Percentiles rank a stretch among this genome's conserved stretches.
phyloP scores from a whole-genome alignment of 2,329 filamentous ascomycete species.

The Alternaria atra region DNA sequence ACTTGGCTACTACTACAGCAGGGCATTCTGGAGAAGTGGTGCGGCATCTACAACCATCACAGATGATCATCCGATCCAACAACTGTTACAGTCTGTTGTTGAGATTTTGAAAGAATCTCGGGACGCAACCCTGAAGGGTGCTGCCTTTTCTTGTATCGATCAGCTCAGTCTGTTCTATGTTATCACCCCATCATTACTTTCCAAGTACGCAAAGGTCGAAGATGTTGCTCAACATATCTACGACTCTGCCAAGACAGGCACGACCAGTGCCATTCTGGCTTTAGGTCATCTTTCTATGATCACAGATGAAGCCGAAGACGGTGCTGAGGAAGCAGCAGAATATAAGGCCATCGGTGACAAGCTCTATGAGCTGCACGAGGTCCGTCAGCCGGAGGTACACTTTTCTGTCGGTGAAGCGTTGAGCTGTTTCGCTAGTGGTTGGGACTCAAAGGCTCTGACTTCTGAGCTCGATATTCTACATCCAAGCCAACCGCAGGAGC shows the following conservation, averaged over 20 bases:
- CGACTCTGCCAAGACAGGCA: constrained; percentile 77
- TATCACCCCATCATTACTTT: constrained; percentile 55
- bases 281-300: constrained; percentile 80
- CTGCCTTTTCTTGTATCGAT: constrained; percentile 66
- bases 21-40: constrained; percentile 61
- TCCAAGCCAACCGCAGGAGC: constrained; percentile 48
- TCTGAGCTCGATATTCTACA: constrained; percentile 78
- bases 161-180: constrained; percentile 69
- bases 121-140: constrained; percentile 66
- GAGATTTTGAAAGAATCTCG: constrained; percentile 63
- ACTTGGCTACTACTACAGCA: constrained; percentile 66
- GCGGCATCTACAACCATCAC: constrained; percentile 24
- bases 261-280: constrained; percentile 81
- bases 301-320: constrained; percentile 53
- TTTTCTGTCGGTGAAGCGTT: constrained; percentile 92
- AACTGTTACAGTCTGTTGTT: constrained; percentile 57
- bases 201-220: constrained; percentile 49
- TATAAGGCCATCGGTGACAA: constrained; percentile 69
- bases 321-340: constrained; percentile 41
- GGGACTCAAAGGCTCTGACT: constrained; percentile 82
- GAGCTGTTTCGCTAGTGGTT: constrained; percentile 78
- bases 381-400: constrained; percentile 85
- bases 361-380: constrained; percentile 80
- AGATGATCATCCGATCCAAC: constrained; percentile 51
- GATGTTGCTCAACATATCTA: constrained; percentile 70